Evolutionary conservation across 208 protist genomes (phyloP).

Genomic region (Strigomonas culicis): DNA sequence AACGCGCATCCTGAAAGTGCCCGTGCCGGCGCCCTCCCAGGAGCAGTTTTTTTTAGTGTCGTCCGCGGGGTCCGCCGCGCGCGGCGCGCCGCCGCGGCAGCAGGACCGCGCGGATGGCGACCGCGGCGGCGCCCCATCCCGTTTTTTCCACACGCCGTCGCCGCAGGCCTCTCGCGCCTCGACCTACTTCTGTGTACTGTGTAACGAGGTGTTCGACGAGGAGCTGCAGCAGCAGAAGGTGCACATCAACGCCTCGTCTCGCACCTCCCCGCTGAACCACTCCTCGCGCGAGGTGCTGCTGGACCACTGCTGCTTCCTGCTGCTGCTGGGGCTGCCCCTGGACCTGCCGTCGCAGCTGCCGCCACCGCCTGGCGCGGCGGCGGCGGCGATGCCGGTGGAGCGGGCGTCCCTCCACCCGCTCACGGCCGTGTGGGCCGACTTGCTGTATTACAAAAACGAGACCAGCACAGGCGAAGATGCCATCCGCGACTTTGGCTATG

Average conservation of each 20-base stretch:
- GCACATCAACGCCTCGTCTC: slow-evolving; percentile 38
- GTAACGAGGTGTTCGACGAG: slow-evolving; percentile 45
- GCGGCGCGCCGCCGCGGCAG: background rate
- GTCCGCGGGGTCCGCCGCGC: background rate
- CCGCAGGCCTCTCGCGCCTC: background rate
- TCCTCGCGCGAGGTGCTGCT: slow-evolving; percentile 62
- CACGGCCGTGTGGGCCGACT: slow-evolving; percentile 52
- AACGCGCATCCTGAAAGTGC: too few relatives aligned
- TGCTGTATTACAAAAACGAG: too few relatives aligned
- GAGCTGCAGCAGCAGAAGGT: slow-evolving; percentile 11
- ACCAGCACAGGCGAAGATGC: too few relatives aligned
- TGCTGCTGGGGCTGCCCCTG: slow-evolving; percentile 67
- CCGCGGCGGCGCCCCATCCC: background rate
- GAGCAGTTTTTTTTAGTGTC: background rate
- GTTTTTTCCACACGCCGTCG: background rate
- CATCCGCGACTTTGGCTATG: slow-evolving; percentile 28
- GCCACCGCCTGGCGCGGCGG: background rate
- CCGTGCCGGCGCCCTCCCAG: too few relatives aligned
- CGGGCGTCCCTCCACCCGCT: slow-evolving; percentile 12
- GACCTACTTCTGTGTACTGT: slow-evolving; percentile 47
- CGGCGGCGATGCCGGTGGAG: too few relatives aligned
- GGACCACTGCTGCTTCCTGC: slow-evolving; percentile 55
- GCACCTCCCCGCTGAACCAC: slow-evolving; percentile 50
- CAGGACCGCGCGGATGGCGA: background rate
- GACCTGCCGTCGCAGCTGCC: background rate